These are phyloP conservation scores for Umbelopsis isabellina DNA, from an alignment of 192 early-diverging fungal species.

Conservation along the genomic window DNA sequence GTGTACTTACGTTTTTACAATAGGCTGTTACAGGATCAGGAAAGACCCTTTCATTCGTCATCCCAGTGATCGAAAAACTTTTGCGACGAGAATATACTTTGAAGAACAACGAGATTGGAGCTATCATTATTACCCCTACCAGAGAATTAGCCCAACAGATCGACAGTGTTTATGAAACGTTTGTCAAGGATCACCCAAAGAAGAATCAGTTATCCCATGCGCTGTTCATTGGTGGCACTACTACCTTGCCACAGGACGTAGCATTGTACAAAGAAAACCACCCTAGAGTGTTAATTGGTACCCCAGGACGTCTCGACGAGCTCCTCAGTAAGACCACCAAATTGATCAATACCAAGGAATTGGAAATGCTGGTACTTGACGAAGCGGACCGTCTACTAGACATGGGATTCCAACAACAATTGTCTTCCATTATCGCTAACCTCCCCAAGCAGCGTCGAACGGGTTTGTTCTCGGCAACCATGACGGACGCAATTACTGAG, in stretches of 20 bases:
- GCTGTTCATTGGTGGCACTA: slow-evolving; percentile 77
- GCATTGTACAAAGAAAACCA: slow-evolving; percentile 60
- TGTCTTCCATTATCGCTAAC: slow-evolving; percentile 76
- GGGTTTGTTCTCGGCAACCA: slow-evolving; percentile 95
- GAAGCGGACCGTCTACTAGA: slow-evolving; percentile 95
- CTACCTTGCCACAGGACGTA: slow-evolving; percentile 65
- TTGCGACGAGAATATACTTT: slow-evolving; percentile 61
- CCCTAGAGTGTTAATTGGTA: slow-evolving; percentile 87
- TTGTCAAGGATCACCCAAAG: slow-evolving; percentile 55
- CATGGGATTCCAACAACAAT: slow-evolving; percentile 87
- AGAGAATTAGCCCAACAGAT: slow-evolving; percentile 92
- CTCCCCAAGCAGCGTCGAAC: slow-evolving; percentile 95
- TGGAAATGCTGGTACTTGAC: slow-evolving; percentile 91
- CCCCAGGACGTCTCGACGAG: slow-evolving; percentile 89
- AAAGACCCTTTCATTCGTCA: slow-evolving; percentile 91
- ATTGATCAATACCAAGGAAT: slow-evolving; percentile 71
- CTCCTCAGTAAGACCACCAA: slow-evolving; percentile 53
- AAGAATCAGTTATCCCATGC: slow-evolving; percentile 45
- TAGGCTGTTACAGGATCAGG: slow-evolving; percentile 95
- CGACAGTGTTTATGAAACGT: slow-evolving; percentile 66
- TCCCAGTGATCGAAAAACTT: slow-evolving; percentile 91
- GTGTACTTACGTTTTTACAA: background rate
- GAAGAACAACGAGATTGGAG: slow-evolving; percentile 79
- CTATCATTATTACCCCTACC: slow-evolving; percentile 87
- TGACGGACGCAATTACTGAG: slow-evolving; percentile 86